Evolutionary conservation across 2,329 filamentous ascomycete genomes (phyloP).

Genomic region (Aspergillus luchuensis): DNA sequence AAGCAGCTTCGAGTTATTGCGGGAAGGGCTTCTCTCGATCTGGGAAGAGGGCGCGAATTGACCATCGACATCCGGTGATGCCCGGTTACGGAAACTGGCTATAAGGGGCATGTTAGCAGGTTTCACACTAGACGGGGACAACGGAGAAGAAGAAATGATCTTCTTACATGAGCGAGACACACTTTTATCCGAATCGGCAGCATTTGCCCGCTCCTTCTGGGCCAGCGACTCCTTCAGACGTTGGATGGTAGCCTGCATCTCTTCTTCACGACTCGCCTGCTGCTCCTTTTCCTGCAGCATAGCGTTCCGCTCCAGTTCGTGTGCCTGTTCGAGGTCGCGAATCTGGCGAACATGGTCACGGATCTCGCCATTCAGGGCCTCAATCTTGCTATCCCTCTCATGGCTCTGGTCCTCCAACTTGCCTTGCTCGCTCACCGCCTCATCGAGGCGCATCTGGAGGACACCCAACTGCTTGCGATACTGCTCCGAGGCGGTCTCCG

Average conservation of each 20-base stretch:
- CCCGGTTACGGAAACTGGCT: slow-evolving; percentile 55
- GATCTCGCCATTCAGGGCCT: slow-evolving; percentile 80
- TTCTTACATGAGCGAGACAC: slow-evolving; percentile 55
- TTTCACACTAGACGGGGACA: neutral
- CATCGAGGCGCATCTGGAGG: slow-evolving; percentile 81
- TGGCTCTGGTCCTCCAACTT: slow-evolving; percentile 86
- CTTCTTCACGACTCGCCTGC: slow-evolving; percentile 78
- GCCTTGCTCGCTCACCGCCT: slow-evolving; percentile 77
- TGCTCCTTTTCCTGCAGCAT: slow-evolving; percentile 93
- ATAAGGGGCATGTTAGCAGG: slow-evolving; percentile 23
- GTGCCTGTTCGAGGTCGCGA: slow-evolving; percentile 88
- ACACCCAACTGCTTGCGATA: slow-evolving; percentile 83
- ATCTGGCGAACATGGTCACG: slow-evolving; percentile 79
- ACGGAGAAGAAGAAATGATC: neutral
- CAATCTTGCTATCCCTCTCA: slow-evolving; percentile 81
- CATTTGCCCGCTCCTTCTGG: slow-evolving; percentile 64
- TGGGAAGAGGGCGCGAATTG: slow-evolving; percentile 87
- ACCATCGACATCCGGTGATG: slow-evolving; percentile 67
- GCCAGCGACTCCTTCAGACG: slow-evolving; percentile 86
- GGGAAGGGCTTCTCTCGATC: slow-evolving; percentile 81
- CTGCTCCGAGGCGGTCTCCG: slow-evolving; percentile 75
- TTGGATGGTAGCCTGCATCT: slow-evolving; percentile 87
- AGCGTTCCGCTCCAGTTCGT: slow-evolving; percentile 84
- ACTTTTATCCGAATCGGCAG: slow-evolving; percentile 54
- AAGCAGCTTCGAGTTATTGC: slow-evolving; percentile 84